A percentile compares a stretch with the other conserved stretches of the same genome.
Conservation (phyloP, 768 basidiomycete genomes). For the Auriscalpium vulgare region DNA sequence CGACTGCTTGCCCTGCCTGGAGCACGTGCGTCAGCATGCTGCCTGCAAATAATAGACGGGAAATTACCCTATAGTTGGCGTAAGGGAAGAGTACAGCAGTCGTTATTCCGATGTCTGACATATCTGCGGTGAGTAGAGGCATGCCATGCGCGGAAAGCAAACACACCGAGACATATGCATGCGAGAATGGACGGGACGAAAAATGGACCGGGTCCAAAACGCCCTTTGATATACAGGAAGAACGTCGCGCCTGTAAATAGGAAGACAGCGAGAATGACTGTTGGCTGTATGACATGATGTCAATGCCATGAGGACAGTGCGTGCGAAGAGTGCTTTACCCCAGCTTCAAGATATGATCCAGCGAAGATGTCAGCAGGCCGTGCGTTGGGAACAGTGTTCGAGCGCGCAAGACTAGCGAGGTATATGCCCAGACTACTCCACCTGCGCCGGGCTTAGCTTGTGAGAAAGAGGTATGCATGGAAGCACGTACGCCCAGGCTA, state of each 20-base stretch:
- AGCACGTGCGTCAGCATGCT: neutral
- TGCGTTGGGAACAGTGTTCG: constrained; percentile 31
- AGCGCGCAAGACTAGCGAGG: constrained; percentile 50
- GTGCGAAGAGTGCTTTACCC: constrained; percentile 15
- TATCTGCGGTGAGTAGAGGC: constrained; percentile 1
- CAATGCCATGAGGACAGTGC: constrained; percentile 20
- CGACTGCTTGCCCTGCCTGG: constrained; percentile 42
- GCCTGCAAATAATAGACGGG: neutral
- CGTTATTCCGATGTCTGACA: constrained; percentile 48
- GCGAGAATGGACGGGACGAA: constrained; percentile 46
- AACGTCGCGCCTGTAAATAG: constrained; percentile 52
- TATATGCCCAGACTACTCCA: constrained; percentile 63
- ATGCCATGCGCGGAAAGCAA: neutral
- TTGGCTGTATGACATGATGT: constrained; percentile 33
- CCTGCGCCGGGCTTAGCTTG: constrained; percentile 23
- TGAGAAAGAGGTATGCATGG: neutral
- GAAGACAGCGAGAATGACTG: constrained; percentile 52
- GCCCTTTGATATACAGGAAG: constrained; percentile 52
- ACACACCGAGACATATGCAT: constrained; percentile 51
- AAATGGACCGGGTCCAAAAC: constrained; percentile 58
- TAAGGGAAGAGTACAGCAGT: constrained; percentile 57
- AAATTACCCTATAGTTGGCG: constrained; percentile 46
- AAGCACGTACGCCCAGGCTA: constrained; percentile 45
- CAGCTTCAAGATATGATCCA: constrained; percentile 51
- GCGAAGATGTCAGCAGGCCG: constrained; percentile 31